These are phyloP conservation scores for Phytopythium kandeliae DNA, from an alignment of 352 stramenopile species.

Conservation along the genomic window DNA sequence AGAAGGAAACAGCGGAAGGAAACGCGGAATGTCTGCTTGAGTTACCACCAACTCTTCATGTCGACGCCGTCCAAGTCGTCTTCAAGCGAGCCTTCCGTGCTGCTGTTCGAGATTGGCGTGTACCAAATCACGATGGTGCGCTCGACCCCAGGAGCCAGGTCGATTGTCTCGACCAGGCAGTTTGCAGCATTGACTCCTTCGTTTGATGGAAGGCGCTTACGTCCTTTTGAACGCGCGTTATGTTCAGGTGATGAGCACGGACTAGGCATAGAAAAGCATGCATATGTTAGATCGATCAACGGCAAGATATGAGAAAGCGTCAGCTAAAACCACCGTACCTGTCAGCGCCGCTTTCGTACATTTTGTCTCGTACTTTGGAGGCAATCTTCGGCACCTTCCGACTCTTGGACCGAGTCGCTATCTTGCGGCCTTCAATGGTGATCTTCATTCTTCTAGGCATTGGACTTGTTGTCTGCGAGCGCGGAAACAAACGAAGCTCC, in stretches of 20 bases:
- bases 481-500: slow-evolving; percentile 35
- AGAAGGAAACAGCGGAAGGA: slow-evolving; percentile 86
- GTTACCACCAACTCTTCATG: slow-evolving; percentile 74
- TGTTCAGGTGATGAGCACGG: slow-evolving; percentile 75
- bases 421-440: slow-evolving; percentile 35
- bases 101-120: slow-evolving; percentile 37
- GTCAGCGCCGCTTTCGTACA: slow-evolving; percentile 73
- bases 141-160: slow-evolving; percentile 77
- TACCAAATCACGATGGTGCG: slow-evolving; percentile 90
- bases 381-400: slow-evolving; percentile 43
- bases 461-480: slow-evolving; percentile 49
- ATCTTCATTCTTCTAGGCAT: slow-evolving; percentile 36
- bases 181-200: slow-evolving; percentile 72
- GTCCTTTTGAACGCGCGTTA: slow-evolving; percentile 36
- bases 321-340: slow-evolving; percentile 41
- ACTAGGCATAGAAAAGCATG: slow-evolving; percentile 26
- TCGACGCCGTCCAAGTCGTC: slow-evolving; percentile 58
- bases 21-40: slow-evolving; percentile 85
- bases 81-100: slow-evolving; percentile 28
- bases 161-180: slow-evolving; percentile 84
- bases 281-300: background rate
- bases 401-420: slow-evolving; percentile 39
- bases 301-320: no score
- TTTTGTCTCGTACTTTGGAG: slow-evolving; percentile 48
- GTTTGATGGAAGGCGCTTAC: slow-evolving; percentile 30